phyloP scores from a whole-genome alignment of 345 rosid species.

The Gossypium herbaceum region DNA sequence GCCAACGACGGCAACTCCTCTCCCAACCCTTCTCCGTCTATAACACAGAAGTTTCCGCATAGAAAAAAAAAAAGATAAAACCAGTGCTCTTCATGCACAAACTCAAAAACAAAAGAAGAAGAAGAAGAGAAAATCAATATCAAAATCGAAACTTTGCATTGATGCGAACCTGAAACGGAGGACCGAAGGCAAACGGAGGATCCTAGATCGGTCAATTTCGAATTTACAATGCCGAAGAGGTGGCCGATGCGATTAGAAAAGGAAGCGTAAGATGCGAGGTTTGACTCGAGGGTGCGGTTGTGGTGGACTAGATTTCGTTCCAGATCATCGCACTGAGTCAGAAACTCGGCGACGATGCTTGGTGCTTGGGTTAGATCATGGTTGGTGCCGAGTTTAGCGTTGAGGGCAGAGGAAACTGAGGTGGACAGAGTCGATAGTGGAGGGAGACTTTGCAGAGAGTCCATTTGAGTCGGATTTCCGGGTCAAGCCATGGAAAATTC shows the following conservation, averaged over 20 bases:
- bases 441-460: constrained; percentile 48
- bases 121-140: neutral
- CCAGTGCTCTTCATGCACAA: neutral
- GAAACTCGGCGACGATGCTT: constrained; percentile 51
- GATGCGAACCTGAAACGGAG: constrained; percentile 43
- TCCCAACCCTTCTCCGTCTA: constrained; percentile 48
- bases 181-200: constrained; percentile 34
- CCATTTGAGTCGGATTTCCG: constrained; percentile 31
- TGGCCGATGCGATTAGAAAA: constrained; percentile 53
- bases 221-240: constrained; percentile 32
- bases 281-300: constrained; percentile 51
- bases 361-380: constrained; percentile 44
- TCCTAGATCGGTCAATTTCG: constrained; percentile 48
- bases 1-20: constrained; percentile 79
- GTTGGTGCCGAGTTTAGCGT: constrained; percentile 41
- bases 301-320: constrained; percentile 47
- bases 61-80: neutral
- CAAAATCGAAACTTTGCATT: neutral
- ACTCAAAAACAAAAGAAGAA: neutral
- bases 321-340: constrained; percentile 51
- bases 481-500: neutral
- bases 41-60: constrained; percentile 18
- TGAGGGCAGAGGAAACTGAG: constrained; percentile 46
- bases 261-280: constrained; percentile 50
- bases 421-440: constrained; percentile 40